Evolutionary conservation across 768 basidiomycete species (phyloP).

Genomic region (Pleurotus eryngii): DNA sequence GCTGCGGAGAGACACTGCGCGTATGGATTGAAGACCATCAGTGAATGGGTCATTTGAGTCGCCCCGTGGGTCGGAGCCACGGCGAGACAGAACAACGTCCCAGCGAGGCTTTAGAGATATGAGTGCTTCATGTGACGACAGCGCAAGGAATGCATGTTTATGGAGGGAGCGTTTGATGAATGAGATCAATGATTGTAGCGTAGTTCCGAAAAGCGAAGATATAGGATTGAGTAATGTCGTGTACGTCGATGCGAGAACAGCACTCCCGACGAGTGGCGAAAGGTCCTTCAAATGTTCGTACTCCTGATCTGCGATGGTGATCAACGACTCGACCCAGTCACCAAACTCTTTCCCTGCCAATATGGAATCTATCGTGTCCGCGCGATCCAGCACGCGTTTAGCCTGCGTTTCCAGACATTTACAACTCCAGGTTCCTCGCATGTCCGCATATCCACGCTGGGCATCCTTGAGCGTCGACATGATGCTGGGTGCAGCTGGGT

Average conservation of each 20-base stretch:
- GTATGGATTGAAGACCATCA: constrained; percentile 62
- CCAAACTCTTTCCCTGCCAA: constrained; percentile 69
- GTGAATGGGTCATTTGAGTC: constrained; percentile 64
- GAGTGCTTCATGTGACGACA: constrained; percentile 64
- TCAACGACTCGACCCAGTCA: constrained; percentile 62
- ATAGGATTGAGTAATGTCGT: constrained; percentile 62
- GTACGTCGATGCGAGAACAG: constrained; percentile 56
- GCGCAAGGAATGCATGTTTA: constrained; percentile 76
- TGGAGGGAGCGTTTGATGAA: constrained; percentile 77
- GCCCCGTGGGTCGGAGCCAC: constrained; percentile 35
- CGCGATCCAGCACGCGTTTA: constrained; percentile 64
- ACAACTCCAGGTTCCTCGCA: constrained; percentile 76
- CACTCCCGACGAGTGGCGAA: constrained; percentile 51
- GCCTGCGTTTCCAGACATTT: constrained; percentile 74
- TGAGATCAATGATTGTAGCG: constrained; percentile 56
- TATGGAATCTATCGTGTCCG: constrained; percentile 65
- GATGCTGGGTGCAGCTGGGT: constrained; percentile 69
- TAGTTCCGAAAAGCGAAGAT: constrained; percentile 60
- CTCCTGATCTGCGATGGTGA: constrained; percentile 72
- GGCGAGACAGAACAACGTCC: constrained; percentile 59
- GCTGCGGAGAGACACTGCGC: constrained; percentile 70
- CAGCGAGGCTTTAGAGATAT: constrained; percentile 56
- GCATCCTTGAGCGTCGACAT: constrained; percentile 68
- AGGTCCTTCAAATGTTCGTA: constrained; percentile 63
- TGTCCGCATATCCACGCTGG: constrained; percentile 80